Conservation (phyloP, 1,284 basidiomycete genomes). For the Malassezia brasiliensis region DNA sequence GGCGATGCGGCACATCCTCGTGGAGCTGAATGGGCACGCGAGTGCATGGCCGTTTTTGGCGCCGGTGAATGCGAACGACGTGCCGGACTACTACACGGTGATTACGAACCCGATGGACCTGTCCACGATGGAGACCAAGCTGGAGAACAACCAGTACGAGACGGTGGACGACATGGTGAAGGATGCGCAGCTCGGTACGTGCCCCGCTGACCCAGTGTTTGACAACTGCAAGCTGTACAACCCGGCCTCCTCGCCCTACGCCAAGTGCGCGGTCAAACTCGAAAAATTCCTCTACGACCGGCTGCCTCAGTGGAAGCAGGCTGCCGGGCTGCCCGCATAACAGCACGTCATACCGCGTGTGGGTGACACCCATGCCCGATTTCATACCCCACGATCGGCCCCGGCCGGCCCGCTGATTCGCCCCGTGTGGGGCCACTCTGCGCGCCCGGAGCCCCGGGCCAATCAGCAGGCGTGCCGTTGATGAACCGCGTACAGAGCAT, state of each 20-base stretch:
- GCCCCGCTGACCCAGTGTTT: slow-evolving; percentile 54
- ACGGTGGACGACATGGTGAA: slow-evolving; percentile 66
- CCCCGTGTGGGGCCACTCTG: background rate
- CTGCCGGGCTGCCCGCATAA: slow-evolving; percentile 2
- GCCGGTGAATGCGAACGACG: slow-evolving; percentile 74
- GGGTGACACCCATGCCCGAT: background rate
- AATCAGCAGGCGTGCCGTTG: too few species aligned
- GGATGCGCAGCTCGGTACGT: slow-evolving; percentile 56
- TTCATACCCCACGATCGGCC: slow-evolving; percentile 3
- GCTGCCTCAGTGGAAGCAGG: slow-evolving; percentile 20
- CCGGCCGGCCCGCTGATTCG: background rate
- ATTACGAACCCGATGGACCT: slow-evolving; percentile 93
- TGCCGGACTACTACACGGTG: slow-evolving; percentile 80
- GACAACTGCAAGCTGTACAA: slow-evolving; percentile 89
- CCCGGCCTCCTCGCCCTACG: slow-evolving; percentile 70
- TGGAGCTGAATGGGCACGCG: slow-evolving; percentile 69
- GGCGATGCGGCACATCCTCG: slow-evolving; percentile 71
- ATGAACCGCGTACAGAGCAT: too few species aligned
- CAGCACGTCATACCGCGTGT: background rate
- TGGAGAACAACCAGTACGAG: slow-evolving; percentile 67
- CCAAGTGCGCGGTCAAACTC: slow-evolving; percentile 73
- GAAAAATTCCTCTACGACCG: slow-evolving; percentile 53
- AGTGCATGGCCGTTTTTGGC: slow-evolving; percentile 76
- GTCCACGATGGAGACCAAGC: slow-evolving; percentile 80
- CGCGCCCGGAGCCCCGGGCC: too few species aligned